phyloP scores from a whole-genome alignment of 352 stramenopile species.

The Pythium chondricola region DNA sequence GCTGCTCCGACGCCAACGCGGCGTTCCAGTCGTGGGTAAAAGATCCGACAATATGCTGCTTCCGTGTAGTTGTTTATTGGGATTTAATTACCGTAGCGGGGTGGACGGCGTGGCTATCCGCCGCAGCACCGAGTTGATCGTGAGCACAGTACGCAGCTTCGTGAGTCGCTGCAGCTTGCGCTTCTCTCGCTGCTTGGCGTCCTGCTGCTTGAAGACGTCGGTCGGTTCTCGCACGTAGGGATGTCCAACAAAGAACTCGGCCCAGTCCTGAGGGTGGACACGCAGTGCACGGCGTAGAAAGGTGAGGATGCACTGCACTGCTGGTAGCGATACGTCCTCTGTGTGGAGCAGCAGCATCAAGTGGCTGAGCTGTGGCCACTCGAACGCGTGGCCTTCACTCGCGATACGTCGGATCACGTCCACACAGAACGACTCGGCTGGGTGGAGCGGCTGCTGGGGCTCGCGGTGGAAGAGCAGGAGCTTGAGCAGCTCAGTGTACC shows the following conservation, averaged over 20 bases:
- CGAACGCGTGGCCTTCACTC: conserved; percentile 40
- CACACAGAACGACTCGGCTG: conserved; percentile 49
- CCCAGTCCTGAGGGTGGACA: conserved; percentile 34
- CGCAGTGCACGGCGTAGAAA: conserved; percentile 34
- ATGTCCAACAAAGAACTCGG: conserved; percentile 34
- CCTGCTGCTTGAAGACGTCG: conserved; percentile 25
- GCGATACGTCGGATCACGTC: conserved; percentile 38
- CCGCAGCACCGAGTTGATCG: conserved; percentile 27
- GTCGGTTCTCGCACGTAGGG: conserved; percentile 23
- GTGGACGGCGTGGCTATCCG: conserved; percentile 5
- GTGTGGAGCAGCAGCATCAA: conserved; percentile 37
- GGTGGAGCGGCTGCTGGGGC: conserved; percentile 19
- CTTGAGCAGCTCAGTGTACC: conserved; percentile 50
- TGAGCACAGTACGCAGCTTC: conserved; percentile 25
- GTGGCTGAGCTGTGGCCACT: conserved; percentile 29
- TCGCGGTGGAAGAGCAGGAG: conserved; percentile 36
- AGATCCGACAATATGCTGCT: no score
- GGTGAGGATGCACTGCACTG: conserved; percentile 46
- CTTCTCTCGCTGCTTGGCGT: conserved; percentile 18
- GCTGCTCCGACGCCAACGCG: neutral
- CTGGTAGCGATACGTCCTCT: conserved; percentile 35
- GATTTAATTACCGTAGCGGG: neutral
- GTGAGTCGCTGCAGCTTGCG: conserved; percentile 19
- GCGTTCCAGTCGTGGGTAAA: neutral
- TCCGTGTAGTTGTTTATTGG: neutral